A percentile compares a stretch with the other conserved stretches of the same genome.
These are phyloP conservation scores for Colletotrichum tabaci DNA, from an alignment of 2,329 filamentous ascomycete genomes.

Conservation along the genomic window DNA sequence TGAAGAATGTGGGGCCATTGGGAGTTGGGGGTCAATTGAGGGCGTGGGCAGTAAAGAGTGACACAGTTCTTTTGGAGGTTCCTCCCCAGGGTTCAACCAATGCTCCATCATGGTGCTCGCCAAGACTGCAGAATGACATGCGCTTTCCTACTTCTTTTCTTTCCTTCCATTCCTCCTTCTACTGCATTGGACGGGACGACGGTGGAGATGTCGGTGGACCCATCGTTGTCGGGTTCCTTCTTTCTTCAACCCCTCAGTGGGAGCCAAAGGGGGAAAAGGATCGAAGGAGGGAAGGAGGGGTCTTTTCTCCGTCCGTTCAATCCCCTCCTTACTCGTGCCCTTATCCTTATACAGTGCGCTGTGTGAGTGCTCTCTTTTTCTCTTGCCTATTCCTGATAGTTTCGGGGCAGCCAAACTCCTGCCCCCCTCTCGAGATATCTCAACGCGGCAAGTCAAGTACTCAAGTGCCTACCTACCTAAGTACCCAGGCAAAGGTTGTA, in stretches of 20 bases:
- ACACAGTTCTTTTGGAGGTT: constrained; percentile 21
- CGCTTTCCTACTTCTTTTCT: constrained; percentile 24
- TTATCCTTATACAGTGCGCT: too few relatives aligned
- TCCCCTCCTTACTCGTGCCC: background rate
- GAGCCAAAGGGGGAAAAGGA: background rate
- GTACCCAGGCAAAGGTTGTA: background rate
- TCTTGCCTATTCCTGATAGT: constrained; percentile 45
- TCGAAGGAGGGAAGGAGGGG: background rate
- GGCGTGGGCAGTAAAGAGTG: constrained; percentile 1
- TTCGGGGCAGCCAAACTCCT: too few relatives aligned
- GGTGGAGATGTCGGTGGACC: constrained; percentile 23
- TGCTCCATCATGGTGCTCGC: background rate
- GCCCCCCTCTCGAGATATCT: too few relatives aligned
- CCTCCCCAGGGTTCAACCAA: constrained; percentile 20
- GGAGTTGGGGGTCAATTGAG: background rate
- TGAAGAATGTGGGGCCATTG: background rate
- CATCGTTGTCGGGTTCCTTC: constrained; percentile 39
- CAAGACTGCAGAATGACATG: constrained; percentile 34
- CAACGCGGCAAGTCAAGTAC: too few relatives aligned
- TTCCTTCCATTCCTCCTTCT: constrained; percentile 22
- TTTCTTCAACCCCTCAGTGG: constrained; percentile 39
- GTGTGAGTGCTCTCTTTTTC: background rate
- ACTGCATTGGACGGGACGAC: constrained; percentile 12
- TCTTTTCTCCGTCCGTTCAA: background rate
- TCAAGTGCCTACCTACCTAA: background rate